Percentiles rank a stretch among this genome's conserved stretches.
Evolutionary conservation across 352 stramenopile genomes (phyloP).

Genomic region (Discostella stelligera): DNA sequence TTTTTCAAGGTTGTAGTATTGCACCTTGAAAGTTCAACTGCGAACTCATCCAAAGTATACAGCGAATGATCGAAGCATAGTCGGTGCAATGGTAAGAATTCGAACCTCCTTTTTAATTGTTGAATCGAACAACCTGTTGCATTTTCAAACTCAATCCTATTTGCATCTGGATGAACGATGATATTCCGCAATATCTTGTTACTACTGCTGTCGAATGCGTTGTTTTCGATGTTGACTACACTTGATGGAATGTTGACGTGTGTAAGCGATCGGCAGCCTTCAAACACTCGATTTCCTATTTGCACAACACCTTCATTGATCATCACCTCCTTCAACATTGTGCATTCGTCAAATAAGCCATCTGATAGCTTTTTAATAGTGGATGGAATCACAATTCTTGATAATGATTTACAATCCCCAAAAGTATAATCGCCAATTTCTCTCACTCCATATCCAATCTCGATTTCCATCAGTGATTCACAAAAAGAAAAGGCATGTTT

Average conservation of each 20-base stretch:
- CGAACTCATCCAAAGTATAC: too few species aligned
- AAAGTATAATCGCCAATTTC: neutral
- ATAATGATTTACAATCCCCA: neutral
- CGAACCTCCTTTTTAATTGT: too few species aligned
- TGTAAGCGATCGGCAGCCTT: neutral
- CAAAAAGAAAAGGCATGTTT: neutral
- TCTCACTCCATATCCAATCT: neutral
- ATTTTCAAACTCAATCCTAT: too few species aligned
- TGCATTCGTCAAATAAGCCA: neutral
- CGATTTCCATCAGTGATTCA: neutral
- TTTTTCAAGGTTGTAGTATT: too few species aligned
- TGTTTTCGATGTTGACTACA: neutral
- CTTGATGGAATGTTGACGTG: neutral
- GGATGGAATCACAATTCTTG: neutral
- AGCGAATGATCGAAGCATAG: too few species aligned
- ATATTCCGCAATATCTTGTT: too few species aligned
- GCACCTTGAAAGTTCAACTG: too few species aligned
- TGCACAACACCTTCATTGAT: neutral
- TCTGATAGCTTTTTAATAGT: neutral
- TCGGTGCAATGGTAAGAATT: too few species aligned
- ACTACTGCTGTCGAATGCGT: neutral
- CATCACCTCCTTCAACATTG: neutral
- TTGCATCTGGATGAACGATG: too few species aligned
- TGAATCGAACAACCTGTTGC: too few species aligned
- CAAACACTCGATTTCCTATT: neutral